phyloP scores from a whole-genome alignment of 768 basidiomycete species.

The Russula foetens region DNA sequence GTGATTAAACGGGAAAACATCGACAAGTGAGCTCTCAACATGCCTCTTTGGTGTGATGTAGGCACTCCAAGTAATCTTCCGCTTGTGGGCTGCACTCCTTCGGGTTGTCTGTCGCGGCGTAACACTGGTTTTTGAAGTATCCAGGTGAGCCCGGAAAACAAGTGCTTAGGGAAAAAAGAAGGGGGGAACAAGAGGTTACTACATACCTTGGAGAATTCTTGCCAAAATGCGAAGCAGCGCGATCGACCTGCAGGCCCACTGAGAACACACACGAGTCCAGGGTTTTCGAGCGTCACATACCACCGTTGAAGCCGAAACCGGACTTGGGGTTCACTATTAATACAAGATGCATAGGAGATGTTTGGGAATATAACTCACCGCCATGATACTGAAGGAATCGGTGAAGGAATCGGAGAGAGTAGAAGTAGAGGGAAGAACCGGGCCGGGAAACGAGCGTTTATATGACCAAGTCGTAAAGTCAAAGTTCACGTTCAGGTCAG shows the following conservation, averaged over 20 bases:
- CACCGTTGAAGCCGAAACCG: constrained; percentile 57
- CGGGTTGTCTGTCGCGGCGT: constrained; percentile 71
- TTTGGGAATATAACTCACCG: constrained; percentile 18
- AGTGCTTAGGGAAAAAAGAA: background rate
- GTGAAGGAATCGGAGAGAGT: background rate
- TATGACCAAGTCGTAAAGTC: too few relatives aligned
- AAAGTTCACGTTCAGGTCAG: too few relatives aligned
- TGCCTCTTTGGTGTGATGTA: constrained; percentile 87
- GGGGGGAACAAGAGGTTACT: constrained; percentile 21
- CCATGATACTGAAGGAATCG: constrained; percentile 15
- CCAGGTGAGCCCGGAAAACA: background rate
- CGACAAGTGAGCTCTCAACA: constrained; percentile 22
- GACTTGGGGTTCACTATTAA: constrained; percentile 35
- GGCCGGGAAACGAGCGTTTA: background rate
- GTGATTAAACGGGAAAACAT: background rate
- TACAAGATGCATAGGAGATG: background rate
- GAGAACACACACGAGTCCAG: background rate
- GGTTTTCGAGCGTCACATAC: constrained; percentile 26
- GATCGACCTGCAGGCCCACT: constrained; percentile 51
- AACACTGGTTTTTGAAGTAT: constrained; percentile 49
- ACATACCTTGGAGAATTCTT: constrained; percentile 70
- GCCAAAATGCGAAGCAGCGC: constrained; percentile 89
- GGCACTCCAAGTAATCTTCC: constrained; percentile 87
- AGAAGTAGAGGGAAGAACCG: background rate
- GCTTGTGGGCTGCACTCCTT: constrained; percentile 59